These are phyloP conservation scores for Micractinium sp. DNA, from an alignment of 139 green algal genomes.

Conservation along the genomic window DNA sequence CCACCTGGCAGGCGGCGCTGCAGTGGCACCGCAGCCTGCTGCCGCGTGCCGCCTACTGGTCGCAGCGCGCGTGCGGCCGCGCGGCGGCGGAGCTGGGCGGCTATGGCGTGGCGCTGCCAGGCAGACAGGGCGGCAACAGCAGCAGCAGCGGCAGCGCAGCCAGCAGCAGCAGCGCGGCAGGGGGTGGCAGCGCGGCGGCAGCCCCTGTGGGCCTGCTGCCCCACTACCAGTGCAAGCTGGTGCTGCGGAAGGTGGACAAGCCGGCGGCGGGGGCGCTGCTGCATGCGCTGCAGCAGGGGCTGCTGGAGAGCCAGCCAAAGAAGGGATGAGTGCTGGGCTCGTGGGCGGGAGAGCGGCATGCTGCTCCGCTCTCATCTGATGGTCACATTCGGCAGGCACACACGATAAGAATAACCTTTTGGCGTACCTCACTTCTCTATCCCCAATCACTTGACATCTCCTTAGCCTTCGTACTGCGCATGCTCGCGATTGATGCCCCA, in stretches of 20 bases:
- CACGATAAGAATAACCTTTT: too few relatives aligned
- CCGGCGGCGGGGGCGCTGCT: neutral
- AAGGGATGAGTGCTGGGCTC: neutral
- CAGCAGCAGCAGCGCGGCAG: neutral
- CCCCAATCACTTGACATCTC: too few relatives aligned
- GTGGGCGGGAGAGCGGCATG: neutral
- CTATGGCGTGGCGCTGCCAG: neutral
- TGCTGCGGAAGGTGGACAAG: neutral
- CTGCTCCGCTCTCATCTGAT: too few relatives aligned
- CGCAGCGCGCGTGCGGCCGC: neutral
- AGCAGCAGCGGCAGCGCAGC: neutral
- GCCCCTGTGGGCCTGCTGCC: neutral
- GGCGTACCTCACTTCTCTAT: too few relatives aligned
- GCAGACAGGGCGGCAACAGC: neutral
- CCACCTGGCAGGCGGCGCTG: neutral
- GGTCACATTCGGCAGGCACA: too few relatives aligned
- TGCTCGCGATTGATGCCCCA: too few relatives aligned
- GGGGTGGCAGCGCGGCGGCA: neutral
- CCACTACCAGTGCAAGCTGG: slow-evolving; percentile 1
- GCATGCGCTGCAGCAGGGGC: neutral
- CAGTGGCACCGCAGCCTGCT: neutral
- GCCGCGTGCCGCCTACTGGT: neutral
- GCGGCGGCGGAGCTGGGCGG: neutral
- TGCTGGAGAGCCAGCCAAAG: neutral
- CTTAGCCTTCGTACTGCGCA: too few relatives aligned